phyloP scores from a whole-genome alignment of 2,329 filamentous ascomycete species.

The Aspergillus ochraceus region DNA sequence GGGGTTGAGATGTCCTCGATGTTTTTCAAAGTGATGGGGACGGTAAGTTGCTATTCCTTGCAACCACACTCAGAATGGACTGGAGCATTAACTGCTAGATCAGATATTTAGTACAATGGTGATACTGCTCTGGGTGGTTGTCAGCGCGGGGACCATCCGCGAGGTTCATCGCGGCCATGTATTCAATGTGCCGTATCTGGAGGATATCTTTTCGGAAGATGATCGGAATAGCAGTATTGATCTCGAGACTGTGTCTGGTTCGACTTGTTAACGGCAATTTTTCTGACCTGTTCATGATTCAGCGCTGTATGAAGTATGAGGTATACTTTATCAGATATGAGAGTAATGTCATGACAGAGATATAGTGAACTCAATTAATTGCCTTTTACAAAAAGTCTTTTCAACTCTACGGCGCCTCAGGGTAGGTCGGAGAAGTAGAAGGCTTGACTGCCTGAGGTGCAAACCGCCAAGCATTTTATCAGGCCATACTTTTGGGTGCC shows the following conservation, averaged over 20 bases:
- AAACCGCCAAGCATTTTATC: no score
- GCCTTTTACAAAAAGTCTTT: no score
- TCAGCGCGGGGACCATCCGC: neutral
- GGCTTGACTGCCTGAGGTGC: no score
- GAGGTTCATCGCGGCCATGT: neutral
- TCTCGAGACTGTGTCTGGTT: neutral
- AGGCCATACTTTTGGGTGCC: no score
- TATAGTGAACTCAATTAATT: no score
- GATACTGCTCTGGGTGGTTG: neutral
- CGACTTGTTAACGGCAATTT: neutral
- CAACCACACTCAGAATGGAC: no score
- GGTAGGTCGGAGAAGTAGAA: no score
- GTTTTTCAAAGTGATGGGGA: slow-evolving; percentile 58
- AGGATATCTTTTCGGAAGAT: neutral
- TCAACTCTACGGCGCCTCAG: no score
- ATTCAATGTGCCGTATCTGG: neutral
- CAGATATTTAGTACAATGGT: neutral
- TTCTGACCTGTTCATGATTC: neutral
- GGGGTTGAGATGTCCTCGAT: slow-evolving; percentile 52
- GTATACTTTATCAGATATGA: no score
- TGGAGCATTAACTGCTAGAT: neutral
- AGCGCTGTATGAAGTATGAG: neutral
- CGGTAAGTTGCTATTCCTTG: slow-evolving; percentile 26
- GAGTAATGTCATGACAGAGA: no score
- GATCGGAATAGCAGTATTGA: neutral